A percentile compares a stretch with the other conserved stretches of the same genome.
Conservation (phyloP, 768 basidiomycete genomes). For the Amanita pseudoporphyria region DNA sequence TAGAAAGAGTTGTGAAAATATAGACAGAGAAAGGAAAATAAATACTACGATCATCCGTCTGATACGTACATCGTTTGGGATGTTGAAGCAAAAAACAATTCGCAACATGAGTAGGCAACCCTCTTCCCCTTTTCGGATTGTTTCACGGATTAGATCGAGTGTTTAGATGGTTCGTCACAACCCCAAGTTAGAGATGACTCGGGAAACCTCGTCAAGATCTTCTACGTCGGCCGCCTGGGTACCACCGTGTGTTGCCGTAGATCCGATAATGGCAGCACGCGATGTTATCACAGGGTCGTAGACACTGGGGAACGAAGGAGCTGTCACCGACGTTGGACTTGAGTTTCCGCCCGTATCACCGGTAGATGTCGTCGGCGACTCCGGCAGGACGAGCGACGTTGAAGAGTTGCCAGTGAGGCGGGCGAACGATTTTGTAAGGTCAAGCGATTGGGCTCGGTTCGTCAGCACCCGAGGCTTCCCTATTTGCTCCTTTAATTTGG, state of each 20-base stretch:
- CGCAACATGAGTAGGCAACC: constrained; percentile 3
- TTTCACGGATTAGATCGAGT: background rate
- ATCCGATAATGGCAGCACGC: constrained; percentile 30
- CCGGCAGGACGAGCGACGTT: constrained; percentile 53
- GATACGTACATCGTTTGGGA: constrained; percentile 8
- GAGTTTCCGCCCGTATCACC: constrained; percentile 69
- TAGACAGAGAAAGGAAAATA: background rate
- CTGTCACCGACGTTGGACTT: constrained; percentile 69
- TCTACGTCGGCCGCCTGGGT: constrained; percentile 42
- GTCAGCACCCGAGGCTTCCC: constrained; percentile 73
- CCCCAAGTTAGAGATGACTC: constrained; percentile 71
- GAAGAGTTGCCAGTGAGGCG: constrained; percentile 56
- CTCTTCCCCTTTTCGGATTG: background rate
- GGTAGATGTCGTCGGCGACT: constrained; percentile 71
- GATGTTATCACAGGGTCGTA: constrained; percentile 55
- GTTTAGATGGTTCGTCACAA: constrained; percentile 28
- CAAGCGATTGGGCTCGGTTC: constrained; percentile 84
- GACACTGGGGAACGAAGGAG: constrained; percentile 79
- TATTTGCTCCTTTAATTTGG: constrained; percentile 72
- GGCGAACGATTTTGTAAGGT: constrained; percentile 77
- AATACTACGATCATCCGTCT: constrained; percentile 7
- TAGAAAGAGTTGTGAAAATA: constrained; percentile 9
- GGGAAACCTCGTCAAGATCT: constrained; percentile 58
- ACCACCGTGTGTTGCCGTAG: constrained; percentile 30
- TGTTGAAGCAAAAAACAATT: constrained; percentile 8